These are phyloP conservation scores for Aegilops bicornis DNA, from an alignment of 176 grass and related monocot species.

Conservation along the genomic window DNA sequence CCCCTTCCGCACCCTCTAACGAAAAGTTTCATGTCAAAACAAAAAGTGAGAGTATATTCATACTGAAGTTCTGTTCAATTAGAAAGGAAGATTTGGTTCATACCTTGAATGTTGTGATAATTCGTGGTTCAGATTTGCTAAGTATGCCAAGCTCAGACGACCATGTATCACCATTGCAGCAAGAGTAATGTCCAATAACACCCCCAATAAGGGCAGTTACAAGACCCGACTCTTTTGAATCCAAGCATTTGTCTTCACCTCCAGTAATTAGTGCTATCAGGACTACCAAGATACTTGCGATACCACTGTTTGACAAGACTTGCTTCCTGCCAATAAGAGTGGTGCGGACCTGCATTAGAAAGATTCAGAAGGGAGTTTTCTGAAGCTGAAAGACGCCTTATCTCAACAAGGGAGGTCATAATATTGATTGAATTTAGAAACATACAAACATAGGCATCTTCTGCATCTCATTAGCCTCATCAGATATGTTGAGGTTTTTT, in stretches of 20 bases:
- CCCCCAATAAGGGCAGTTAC: conserved; percentile 89
- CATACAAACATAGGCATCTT: background rate
- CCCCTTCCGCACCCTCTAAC: conserved; percentile 73
- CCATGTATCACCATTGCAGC: conserved; percentile 98
- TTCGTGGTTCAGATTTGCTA: conserved; percentile 75
- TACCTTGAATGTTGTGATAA: conserved; percentile 93
- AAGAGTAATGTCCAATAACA: conserved; percentile 89
- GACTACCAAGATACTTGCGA: conserved; percentile 78
- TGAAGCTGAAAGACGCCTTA: conserved; percentile 30
- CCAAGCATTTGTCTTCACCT: conserved; percentile 79
- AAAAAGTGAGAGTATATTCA: conserved; percentile 1
- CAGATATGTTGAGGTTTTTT: background rate
- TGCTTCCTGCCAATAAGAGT: conserved; percentile 85
- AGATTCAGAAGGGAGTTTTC: conserved; percentile 45
- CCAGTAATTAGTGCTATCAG: conserved; percentile 47
- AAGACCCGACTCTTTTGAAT: conserved; percentile 65
- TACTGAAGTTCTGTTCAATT: background rate
- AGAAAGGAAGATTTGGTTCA: background rate
- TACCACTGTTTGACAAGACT: conserved; percentile 86
- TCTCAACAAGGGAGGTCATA: background rate
- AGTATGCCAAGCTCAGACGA: conserved; percentile 94
- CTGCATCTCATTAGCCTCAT: background rate
- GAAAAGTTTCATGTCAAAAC: conserved; percentile 23
- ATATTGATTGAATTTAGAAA: background rate
- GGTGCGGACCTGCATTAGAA: conserved; percentile 52